Evolutionary conservation across 192 early-diverging fungal genomes (phyloP).

Genomic region (Coemansia sp.): DNA sequence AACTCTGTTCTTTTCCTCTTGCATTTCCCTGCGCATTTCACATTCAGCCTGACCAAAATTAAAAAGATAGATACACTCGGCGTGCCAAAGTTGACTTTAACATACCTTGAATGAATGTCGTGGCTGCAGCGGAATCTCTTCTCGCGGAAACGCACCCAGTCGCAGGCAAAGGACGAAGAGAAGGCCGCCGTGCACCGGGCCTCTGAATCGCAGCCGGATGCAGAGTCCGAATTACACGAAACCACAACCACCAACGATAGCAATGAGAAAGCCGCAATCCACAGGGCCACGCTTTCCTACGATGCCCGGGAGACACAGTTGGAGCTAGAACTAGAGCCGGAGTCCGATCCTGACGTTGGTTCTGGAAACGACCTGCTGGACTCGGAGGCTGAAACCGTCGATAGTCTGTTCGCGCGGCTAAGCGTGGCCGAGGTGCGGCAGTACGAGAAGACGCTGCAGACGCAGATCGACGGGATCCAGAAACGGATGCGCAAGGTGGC

Average conservation of each 20-base stretch:
- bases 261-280: not conserved
- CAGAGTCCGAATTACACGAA: too few species aligned
- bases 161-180: constrained; percentile 16
- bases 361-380: constrained; percentile 8
- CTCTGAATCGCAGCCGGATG: not conserved
- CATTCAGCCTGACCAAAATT: too few species aligned
- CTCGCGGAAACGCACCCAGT: constrained; percentile 9
- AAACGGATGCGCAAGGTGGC: constrained; percentile 37
- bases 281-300: constrained; percentile 1
- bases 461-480: constrained; percentile 25
- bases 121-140: constrained; percentile 32
- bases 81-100: not conserved
- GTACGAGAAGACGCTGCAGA: constrained; percentile 32
- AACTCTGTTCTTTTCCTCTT: too few species aligned
- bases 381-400: constrained; percentile 11
- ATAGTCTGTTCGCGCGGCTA: constrained; percentile 27
- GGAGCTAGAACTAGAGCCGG: not conserved
- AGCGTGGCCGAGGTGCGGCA: constrained; percentile 42
- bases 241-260: not conserved
- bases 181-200: not conserved
- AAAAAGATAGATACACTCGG: too few species aligned
- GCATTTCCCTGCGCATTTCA: too few species aligned
- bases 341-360: not conserved
- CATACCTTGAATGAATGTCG: constrained; percentile 5
- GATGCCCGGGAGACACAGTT: not conserved